Percentiles rank a stretch among this genome's conserved stretches.
Evolutionary conservation across 352 stramenopile genomes (phyloP).

Genomic region (Discostella stelligera): DNA sequence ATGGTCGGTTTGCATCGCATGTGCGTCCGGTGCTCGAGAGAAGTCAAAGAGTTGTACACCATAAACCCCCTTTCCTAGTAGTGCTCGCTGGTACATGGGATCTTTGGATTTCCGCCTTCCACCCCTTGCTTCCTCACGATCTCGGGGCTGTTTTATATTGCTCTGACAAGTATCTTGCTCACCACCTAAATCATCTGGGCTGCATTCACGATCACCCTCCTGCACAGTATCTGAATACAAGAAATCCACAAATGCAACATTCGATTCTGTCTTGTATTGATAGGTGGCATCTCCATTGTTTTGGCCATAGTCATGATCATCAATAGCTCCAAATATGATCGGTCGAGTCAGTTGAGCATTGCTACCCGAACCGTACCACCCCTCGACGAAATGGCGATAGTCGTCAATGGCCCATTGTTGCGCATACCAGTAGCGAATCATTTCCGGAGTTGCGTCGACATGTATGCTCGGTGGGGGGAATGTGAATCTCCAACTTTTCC

Average conservation of each 20-base stretch:
- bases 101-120: conserved; percentile 31
- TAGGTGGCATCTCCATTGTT: conserved; percentile 76
- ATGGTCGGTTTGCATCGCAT: not conserved
- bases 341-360: conserved; percentile 6
- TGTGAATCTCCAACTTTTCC: conserved; percentile 22
- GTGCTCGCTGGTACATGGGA: conserved; percentile 51
- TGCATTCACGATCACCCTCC: not conserved
- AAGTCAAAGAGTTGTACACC: conserved; percentile 78
- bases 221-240: conserved; percentile 30
- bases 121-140: not conserved
- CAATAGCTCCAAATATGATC: conserved; percentile 51
- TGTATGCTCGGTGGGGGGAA: conserved; percentile 50
- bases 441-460: conserved; percentile 37
- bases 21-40: conserved; percentile 11
- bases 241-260: conserved; percentile 68
- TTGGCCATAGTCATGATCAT: conserved; percentile 77
- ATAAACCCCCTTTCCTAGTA: conserved; percentile 61
- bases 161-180: not conserved
- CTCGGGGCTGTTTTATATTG: too few relatives aligned
- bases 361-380: conserved; percentile 7
- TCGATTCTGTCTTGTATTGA: conserved; percentile 48
- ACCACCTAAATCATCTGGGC: not conserved
- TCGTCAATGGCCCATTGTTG: conserved; percentile 26
- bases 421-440: conserved; percentile 41
- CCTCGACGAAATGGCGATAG: conserved; percentile 39